A percentile compares a stretch with the other conserved stretches of the same genome.
These are phyloP conservation scores for Paxillus rubicundulus DNA, from an alignment of 768 basidiomycete species.

Conservation along the genomic window DNA sequence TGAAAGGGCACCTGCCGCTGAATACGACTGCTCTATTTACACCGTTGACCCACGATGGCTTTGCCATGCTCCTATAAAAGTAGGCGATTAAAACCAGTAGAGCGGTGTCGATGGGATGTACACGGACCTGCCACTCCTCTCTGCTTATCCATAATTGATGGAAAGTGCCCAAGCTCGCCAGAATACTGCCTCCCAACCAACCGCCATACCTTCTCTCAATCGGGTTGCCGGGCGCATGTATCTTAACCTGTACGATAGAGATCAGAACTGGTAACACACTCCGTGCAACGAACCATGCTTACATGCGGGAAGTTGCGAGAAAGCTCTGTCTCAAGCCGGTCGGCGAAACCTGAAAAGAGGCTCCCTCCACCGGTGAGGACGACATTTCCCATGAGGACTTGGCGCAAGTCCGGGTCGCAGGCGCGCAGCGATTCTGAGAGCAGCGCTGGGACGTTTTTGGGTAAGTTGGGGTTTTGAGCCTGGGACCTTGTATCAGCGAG, in stretches of 20 bases:
- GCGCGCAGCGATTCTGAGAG: conserved; percentile 76
- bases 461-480: conserved; percentile 62
- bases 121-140: conserved; percentile 85
- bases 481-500: conserved; percentile 18
- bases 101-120: background rate
- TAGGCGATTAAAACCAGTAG: conserved; percentile 1
- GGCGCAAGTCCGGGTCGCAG: conserved; percentile 89
- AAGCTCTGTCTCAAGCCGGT: conserved; percentile 79
- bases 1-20: background rate
- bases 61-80: conserved; percentile 71
- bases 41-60: conserved; percentile 78
- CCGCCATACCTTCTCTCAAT: conserved; percentile 87
- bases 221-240: conserved; percentile 89
- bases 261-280: conserved; percentile 6
- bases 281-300: conserved; percentile 29
- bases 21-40: conserved; percentile 53
- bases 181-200: conserved; percentile 95
- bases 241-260: conserved; percentile 65
- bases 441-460: conserved; percentile 72
- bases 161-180: conserved; percentile 94
- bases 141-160: conserved; percentile 95
- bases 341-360: conserved; percentile 79
- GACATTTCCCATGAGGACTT: conserved; percentile 87
- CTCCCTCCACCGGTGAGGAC: conserved; percentile 96
- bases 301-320: conserved; percentile 75